Evolutionary conservation across 2,329 filamentous ascomycete genomes (phyloP).

Genomic region (Colletotrichum horii): DNA sequence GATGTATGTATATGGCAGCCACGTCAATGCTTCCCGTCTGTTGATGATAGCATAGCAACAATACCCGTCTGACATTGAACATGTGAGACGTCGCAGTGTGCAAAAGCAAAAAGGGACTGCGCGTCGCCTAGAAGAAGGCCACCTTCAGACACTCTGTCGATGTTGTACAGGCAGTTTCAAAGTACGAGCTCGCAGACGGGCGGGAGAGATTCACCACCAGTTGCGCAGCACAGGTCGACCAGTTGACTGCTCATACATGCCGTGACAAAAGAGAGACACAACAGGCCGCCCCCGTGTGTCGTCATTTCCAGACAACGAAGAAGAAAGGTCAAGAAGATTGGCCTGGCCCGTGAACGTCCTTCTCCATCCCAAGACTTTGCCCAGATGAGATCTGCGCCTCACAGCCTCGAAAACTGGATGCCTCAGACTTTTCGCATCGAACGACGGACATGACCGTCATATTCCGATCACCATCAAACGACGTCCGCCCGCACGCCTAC

Average conservation of each 20-base stretch:
- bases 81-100: background rate
- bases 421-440: background rate
- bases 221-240: background rate
- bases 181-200: background rate
- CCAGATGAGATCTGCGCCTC: background rate
- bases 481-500: background rate
- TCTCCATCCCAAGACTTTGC: background rate
- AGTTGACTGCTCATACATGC: background rate
- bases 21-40: background rate
- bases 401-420: background rate
- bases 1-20: background rate
- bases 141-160: background rate
- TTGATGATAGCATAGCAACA: background rate
- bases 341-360: background rate
- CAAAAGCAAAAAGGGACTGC: background rate
- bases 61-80: background rate
- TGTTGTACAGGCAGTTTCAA: background rate
- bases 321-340: background rate
- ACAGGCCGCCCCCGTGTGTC: background rate
- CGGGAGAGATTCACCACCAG: background rate
- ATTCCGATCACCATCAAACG: background rate
- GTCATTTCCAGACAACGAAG: background rate
- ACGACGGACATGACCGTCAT: background rate
- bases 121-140: background rate
- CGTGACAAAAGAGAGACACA: background rate